Evolutionary conservation across 495 filamentous ascomycete species (phyloP).

Genomic region (Parmelia sp.): DNA sequence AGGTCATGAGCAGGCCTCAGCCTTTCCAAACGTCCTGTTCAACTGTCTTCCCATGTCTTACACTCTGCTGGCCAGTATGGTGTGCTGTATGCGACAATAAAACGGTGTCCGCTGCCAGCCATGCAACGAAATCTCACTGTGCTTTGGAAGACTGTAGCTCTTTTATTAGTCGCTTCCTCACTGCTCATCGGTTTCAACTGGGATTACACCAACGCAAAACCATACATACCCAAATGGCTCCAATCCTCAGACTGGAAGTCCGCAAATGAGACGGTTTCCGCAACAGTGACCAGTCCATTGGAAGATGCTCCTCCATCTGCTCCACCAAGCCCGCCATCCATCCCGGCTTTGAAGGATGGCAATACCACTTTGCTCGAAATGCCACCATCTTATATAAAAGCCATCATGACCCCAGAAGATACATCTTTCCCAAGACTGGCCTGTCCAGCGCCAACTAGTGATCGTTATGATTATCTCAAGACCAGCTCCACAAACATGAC

Average conservation of each 20-base stretch:
- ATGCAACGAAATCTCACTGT: background rate
- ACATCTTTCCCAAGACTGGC: background rate
- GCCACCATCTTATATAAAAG: background rate
- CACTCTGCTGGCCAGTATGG: background rate
- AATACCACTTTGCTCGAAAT: background rate
- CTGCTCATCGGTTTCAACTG: background rate
- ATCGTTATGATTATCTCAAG: constrained; percentile 3
- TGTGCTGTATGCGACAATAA: background rate
- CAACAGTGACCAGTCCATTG: background rate
- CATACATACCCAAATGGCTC: background rate
- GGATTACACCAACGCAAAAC: background rate
- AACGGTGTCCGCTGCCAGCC: background rate
- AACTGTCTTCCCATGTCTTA: background rate
- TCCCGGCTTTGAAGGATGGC: background rate
- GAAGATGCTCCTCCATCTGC: background rate
- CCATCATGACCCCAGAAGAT: constrained; percentile 1
- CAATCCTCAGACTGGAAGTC: background rate
- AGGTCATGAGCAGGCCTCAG: background rate
- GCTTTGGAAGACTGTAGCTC: background rate
- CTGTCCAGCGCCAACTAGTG: background rate
- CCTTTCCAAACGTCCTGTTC: background rate
- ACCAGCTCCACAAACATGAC: background rate
- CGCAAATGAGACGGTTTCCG: background rate
- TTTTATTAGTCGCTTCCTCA: background rate
- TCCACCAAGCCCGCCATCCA: constrained; percentile 1